These are phyloP conservation scores for Pelomyxa schiedti DNA, from an alignment of 78 protist genomes.

Conservation along the genomic window DNA sequence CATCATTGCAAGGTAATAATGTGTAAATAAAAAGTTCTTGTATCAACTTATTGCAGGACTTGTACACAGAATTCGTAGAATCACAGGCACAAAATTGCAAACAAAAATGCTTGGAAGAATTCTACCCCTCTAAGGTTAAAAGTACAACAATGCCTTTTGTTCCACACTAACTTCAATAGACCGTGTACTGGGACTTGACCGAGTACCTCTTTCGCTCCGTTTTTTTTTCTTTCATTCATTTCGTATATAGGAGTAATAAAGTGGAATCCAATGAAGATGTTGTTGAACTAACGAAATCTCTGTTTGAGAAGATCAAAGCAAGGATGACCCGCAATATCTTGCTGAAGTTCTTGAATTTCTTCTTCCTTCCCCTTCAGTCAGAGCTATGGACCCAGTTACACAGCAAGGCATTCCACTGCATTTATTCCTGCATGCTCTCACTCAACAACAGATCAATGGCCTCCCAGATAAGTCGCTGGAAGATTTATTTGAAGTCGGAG, in stretches of 20 bases:
- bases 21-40: no score
- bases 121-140: conserved; percentile 52
- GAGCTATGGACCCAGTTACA: conserved; percentile 60
- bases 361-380: conserved; percentile 59
- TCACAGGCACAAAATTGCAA: conserved; percentile 33
- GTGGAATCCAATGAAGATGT: no score
- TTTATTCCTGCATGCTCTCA: no score
- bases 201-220: no score
- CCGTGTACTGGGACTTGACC: conserved; percentile 62
- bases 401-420: no score
- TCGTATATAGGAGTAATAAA: no score
- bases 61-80: conserved; percentile 38
- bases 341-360: conserved; percentile 57
- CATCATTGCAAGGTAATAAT: no score
- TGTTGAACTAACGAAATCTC: conserved; percentile 31
- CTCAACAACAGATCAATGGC: no score
- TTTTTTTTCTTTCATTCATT: no score
- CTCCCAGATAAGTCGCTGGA: conserved; percentile 36
- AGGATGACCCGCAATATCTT: conserved; percentile 57
- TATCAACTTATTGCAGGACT: conserved; percentile 38
- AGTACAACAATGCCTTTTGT: no score
- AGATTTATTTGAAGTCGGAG: conserved; percentile 47
- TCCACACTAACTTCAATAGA: no score
- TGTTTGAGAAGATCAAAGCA: conserved; percentile 35
- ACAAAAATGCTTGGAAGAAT: conserved; percentile 55